Evolutionary conservation across 2,329 filamentous ascomycete species (phyloP).

Genomic region (Alternaria sp.): DNA sequence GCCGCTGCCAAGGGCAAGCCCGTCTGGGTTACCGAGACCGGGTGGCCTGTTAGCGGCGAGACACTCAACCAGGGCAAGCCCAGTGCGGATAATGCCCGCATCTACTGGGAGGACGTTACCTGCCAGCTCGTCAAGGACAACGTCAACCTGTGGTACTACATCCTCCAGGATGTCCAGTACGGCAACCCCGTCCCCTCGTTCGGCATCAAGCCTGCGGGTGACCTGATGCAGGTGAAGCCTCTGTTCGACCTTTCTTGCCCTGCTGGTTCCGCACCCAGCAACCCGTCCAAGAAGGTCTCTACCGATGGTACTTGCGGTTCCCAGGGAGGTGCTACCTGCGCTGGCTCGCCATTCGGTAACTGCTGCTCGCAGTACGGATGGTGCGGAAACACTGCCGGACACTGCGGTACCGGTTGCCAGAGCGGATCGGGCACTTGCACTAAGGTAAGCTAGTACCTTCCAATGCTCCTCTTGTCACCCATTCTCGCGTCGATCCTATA

Average conservation of each 20-base stretch:
- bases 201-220: constrained; percentile 65
- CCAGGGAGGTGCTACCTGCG: neutral
- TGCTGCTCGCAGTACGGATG: neutral
- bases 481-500: constrained; percentile 26
- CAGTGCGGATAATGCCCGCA: constrained; percentile 70
- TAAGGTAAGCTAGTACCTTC: constrained; percentile 33
- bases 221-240: constrained; percentile 37
- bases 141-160: constrained; percentile 72
- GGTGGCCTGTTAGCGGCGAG: constrained; percentile 78
- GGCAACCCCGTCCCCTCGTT: constrained; percentile 71
- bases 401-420: neutral
- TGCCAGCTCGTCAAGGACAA: constrained; percentile 69
- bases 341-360: neutral
- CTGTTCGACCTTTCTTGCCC: constrained; percentile 48
- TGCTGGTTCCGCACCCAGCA: constrained; percentile 3
- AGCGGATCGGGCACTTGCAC: constrained; percentile 14
- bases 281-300: neutral
- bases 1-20: constrained; percentile 68
- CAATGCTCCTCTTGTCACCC: constrained; percentile 18
- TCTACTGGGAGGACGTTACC: constrained; percentile 80
- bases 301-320: neutral
- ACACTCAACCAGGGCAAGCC: constrained; percentile 67
- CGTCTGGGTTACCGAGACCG: constrained; percentile 88
- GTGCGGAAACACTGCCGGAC: neutral
- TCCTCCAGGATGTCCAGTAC: constrained; percentile 69